These are phyloP conservation scores for Globisporangium canariense DNA, from an alignment of 352 stramenopile genomes.

Conservation along the genomic window DNA sequence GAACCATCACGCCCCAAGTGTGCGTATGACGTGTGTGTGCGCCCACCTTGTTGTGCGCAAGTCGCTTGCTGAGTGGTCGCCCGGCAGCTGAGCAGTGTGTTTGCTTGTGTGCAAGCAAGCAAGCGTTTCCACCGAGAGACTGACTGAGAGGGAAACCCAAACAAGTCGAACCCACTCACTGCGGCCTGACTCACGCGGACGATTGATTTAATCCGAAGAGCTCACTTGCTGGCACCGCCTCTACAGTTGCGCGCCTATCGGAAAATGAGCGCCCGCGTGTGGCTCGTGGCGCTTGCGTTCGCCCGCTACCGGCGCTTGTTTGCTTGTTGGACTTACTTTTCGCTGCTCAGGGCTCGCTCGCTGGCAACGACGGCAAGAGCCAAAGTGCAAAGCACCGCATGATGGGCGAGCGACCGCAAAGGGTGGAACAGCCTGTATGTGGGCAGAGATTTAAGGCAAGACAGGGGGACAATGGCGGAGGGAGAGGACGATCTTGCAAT, in stretches of 20 bases:
- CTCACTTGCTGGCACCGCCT: not conserved
- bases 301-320: not conserved
- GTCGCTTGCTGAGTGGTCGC: not conserved
- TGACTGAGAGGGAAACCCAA: not conserved
- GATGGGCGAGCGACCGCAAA: not conserved
- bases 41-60: constrained; percentile 2
- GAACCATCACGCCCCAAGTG: constrained; percentile 7
- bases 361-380: not conserved
- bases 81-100: not conserved
- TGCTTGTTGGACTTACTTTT: not conserved
- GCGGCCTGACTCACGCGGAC: constrained; percentile 11
- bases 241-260: constrained; percentile 2
- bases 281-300: not conserved
- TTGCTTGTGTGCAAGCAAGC: not conserved
- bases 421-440: not conserved
- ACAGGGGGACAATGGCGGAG: not conserved
- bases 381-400: too few relatives aligned
- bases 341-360: not conserved
- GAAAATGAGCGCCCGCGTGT: constrained; percentile 8
- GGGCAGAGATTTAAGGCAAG: not conserved
- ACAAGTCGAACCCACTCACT: not conserved
- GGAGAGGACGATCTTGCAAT: not conserved
- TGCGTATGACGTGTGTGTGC: not conserved
- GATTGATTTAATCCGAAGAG: not conserved
- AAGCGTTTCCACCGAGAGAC: not conserved